Base-by-base conservation (phyloP, 176 grass and related monocot species). In the Thinopyrum elongatum region DNA sequence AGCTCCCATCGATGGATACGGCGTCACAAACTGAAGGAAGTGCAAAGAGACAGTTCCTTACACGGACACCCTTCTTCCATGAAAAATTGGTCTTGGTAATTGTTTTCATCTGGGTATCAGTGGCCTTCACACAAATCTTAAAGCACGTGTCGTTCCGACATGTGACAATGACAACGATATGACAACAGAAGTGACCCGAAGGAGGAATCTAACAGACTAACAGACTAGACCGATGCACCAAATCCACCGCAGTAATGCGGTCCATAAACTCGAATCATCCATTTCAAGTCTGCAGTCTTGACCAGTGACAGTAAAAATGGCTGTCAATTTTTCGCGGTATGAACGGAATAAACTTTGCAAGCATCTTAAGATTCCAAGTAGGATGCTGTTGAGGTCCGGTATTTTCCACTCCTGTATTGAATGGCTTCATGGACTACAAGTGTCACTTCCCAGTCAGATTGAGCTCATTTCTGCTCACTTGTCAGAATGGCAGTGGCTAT, bases 331-430 rank as follows among this genome's bases (percentile, higher is more conserved):
- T 81, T 19, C 9, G 5, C 4, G 63, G 2, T 58, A 38, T 74
- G 58, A 66, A 47, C 46, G 12, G 57, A 83, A 83, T 74, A 87
- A 79, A 65, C 65, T 83, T 83, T 59, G 15, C 13, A 60, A 47
- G 33, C 38, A 79, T 74, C 10, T 80, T 68, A 30, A 74, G 80
- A 87, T 79, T 87, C 89, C 66, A 72, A 65, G 30, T 47, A 44
- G 14, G 79, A 29, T 31, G 42, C 12, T 51, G 51, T 77, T 76
- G 41, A 21, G 38, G 34, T 35, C 84, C 36, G 27, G 39, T 55
- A 46, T 87, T 35, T 86, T 86, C 68, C 88, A 72, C 31, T 73
- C 55, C 12, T 46, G 12, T 86, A 39, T 59, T 65, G 41, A 58
- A 65, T 39, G 72, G 17, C 22, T 79, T 86, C 71, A 77, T 77